These are phyloP conservation scores for Nematodospora valgi DNA, from an alignment of 805 yeast species.

Conservation along the genomic window DNA sequence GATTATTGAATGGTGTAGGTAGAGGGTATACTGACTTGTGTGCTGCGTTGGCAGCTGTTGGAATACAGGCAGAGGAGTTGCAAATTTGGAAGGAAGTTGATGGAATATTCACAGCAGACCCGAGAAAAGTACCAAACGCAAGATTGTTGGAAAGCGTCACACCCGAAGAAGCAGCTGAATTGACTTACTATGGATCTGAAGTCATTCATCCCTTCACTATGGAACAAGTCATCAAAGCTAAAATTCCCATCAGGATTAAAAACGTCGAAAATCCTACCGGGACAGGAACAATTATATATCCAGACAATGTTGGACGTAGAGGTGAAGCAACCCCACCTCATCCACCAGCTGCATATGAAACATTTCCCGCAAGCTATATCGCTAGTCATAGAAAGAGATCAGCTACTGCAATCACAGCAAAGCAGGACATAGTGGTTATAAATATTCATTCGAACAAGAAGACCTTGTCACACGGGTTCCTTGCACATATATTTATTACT, in stretches of 20 bases:
- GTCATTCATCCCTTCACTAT: conserved; percentile 98
- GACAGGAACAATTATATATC: conserved; percentile 89
- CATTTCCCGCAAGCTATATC: conserved; percentile 33
- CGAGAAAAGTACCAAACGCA: conserved; percentile 90
- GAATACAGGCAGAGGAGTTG: conserved; percentile 84
- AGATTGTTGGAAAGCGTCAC: conserved; percentile 82
- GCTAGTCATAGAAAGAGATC: conserved; percentile 51
- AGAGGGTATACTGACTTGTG: conserved; percentile 97
- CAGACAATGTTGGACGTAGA: conserved; percentile 78
- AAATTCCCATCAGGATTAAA: conserved; percentile 93
- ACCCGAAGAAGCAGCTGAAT: conserved; percentile 98
- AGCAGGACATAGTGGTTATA: conserved; percentile 85
- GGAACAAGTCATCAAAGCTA: conserved; percentile 97
- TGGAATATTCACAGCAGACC: conserved; percentile 98
- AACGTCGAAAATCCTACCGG: conserved; percentile 95
- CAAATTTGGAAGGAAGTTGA: conserved; percentile 99
- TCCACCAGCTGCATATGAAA: conserved; percentile 77
- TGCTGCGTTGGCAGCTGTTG: conserved; percentile 96
- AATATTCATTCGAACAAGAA: conserved; percentile 93
- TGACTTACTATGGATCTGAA: conserved; percentile 96
- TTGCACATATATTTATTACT: conserved; percentile 85
- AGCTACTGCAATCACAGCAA: conserved; percentile 96
- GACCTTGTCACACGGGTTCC: conserved; percentile 89
- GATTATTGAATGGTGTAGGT: conserved; percentile 87
- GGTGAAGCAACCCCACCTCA: conserved; percentile 94